Evolutionary conservation across 2,329 filamentous ascomycete species (phyloP), one percentile per base, ranked within the genome.

Genomic region (Xylariaceae sp.): DNA sequence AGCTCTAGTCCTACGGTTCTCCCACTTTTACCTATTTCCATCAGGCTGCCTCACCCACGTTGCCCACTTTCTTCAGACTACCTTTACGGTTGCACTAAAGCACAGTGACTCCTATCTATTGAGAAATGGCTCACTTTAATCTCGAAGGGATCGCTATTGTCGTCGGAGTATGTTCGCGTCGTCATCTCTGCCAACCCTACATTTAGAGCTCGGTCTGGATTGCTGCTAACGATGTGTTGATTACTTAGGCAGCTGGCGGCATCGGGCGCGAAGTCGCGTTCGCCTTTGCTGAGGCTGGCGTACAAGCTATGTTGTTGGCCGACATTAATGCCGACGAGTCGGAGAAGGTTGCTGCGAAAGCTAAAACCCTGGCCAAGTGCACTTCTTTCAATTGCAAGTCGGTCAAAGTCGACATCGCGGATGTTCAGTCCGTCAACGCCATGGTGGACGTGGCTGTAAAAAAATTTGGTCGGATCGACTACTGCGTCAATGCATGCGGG

Each of bases 401-500:
- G 2, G 43, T 42, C 11, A 9, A 5, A 39, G 49, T 52, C 35
- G 49, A 52, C 42, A 42, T 46, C 2, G 18, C 15, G 7, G 42
- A 45, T 2, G 22, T 15, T 39, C 30, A 42, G 10, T 57, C 55
- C 1, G 58, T 61, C 1, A 22, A 56, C 2, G 32, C 32, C 2
- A 48, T 53, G 48, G 45, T 51, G 6, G 30, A 49, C 2, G 36
- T 53, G 10, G 49, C 49, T 2, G 32, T 42, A 3, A 31, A 47
- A 6, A n/a, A 45, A 6, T 59, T 58, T 42, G 54, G 44, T 12
- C 48, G 58, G 14, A 49, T 61, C 30, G 58, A 61, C 43, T 58
- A 59, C 31, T 57, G 52, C 22, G 36, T 60, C 11, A 60, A 55
- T 35, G 44, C 52, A 4, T 19, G 35, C 6, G 58, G 56, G n/a